Evolutionary conservation across 78 protist genomes (phyloP).

Genomic region (Dictyostelium capitatum): DNA sequence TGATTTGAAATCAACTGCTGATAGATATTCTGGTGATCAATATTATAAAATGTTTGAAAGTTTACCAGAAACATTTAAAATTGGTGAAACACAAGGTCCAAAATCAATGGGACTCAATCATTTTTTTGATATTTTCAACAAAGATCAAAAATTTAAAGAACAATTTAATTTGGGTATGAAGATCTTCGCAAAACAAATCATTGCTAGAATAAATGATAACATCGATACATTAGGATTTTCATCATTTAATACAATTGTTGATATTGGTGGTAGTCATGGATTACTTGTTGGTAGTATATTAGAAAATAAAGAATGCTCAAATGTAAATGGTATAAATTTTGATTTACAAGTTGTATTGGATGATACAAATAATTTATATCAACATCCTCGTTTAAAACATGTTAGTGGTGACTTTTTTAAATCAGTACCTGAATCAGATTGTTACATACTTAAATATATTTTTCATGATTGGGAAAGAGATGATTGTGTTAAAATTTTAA

Average conservation of each 20-base stretch:
- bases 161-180: not conserved
- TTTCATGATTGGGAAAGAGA: not conserved
- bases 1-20: not conserved
- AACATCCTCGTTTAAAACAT: not conserved
- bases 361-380: not conserved
- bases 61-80: not conserved
- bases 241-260: constrained; percentile 12
- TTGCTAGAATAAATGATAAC: not conserved
- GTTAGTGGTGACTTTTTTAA: constrained; percentile 50
- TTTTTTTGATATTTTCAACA: not conserved
- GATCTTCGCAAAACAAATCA: not conserved
- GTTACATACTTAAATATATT: constrained; percentile 26
- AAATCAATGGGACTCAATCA: not conserved
- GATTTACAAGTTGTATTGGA: constrained; percentile 4
- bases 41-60: constrained; percentile 24
- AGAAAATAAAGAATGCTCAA: not conserved
- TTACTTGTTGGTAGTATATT: constrained; percentile 10
- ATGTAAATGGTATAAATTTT: constrained; percentile 36
- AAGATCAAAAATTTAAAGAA: not conserved
- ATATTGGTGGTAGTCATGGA: constrained; percentile 75
- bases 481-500: constrained; percentile 16
- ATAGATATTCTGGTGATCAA: not conserved
- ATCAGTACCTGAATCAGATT: constrained; percentile 53
- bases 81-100: not conserved
- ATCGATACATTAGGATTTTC: not conserved